These are phyloP conservation scores for Ophiostoma pallidulum DNA, from an alignment of 2,329 filamentous ascomycete genomes.

Conservation along the genomic window DNA sequence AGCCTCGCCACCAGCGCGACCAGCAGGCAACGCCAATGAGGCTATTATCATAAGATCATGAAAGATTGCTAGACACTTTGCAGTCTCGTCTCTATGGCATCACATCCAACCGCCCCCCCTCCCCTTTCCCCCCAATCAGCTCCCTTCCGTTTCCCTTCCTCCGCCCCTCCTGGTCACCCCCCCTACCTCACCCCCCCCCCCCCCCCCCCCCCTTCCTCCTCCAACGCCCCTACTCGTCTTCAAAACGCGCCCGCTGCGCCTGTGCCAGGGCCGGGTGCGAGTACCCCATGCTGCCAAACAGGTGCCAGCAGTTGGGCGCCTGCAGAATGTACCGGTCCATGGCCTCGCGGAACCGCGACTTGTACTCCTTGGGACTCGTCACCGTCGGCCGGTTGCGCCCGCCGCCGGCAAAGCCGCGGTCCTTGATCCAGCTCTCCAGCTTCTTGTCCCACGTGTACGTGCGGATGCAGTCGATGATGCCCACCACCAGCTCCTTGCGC, in stretches of 20 bases:
- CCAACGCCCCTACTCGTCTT: constrained; percentile 4
- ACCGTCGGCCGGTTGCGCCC: constrained; percentile 83
- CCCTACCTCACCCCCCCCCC: background rate
- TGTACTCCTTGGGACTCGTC: constrained; percentile 95
- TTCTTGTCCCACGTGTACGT: constrained; percentile 99
- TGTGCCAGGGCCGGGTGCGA: constrained; percentile 12
- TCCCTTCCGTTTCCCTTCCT: background rate
- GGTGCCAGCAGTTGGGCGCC: constrained; percentile 67
- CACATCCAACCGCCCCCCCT: no score
- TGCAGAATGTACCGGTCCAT: constrained; percentile 68
- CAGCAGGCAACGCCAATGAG: background rate
- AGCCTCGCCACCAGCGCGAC: no score
- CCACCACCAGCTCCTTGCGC: constrained; percentile 84
- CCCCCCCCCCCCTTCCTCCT: background rate
- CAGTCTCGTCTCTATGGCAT: no score
- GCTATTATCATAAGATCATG: no score
- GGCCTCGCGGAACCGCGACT: constrained; percentile 86
- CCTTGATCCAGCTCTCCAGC: constrained; percentile 99
- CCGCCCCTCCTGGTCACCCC: background rate
- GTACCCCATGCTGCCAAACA: constrained; percentile 39
- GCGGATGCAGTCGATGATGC: constrained; percentile 96
- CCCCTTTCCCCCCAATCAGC: background rate
- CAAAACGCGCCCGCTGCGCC: constrained; percentile 16
- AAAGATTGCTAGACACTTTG: no score
- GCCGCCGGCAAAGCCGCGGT: constrained; percentile 71